Percentiles rank a stretch among this genome's conserved stretches.
Evolutionary conservation across 192 early-diverging fungal genomes (phyloP).

Genomic region (Backusella luteola): DNA sequence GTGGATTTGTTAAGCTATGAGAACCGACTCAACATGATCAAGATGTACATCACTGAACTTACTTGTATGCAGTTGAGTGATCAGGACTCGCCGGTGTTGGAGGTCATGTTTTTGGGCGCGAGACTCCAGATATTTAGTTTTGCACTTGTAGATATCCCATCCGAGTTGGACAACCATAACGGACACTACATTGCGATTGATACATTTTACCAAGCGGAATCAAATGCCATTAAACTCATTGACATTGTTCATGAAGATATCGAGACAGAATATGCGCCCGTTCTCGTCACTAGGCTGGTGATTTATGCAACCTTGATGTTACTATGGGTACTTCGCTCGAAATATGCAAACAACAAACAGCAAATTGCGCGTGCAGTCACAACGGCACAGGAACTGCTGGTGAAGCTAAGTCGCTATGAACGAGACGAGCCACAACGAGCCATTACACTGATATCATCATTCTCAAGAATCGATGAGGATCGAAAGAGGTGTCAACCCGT

Average conservation of each 20-base stretch:
- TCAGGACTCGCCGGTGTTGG: background rate
- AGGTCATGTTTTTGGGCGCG: background rate
- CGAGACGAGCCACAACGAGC: background rate
- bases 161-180: background rate
- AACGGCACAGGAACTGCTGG: background rate
- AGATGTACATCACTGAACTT: background rate
- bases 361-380: background rate
- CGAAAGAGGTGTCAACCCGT: background rate
- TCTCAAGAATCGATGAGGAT: background rate
- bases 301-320: background rate
- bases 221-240: background rate
- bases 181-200: background rate
- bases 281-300: background rate
- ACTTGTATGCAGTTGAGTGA: background rate
- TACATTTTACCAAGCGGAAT: background rate
- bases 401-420: background rate
- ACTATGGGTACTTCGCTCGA: background rate
- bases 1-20: background rate
- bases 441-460: background rate
- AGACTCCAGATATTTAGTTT: background rate
- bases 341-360: background rate
- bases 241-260: background rate
- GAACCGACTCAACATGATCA: background rate
- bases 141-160: background rate
- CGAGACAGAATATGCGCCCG: background rate